A percentile compares a stretch with the other conserved stretches of the same genome.
These are phyloP conservation scores for Aureobasidium vineae DNA, from an alignment of 2,329 filamentous ascomycete genomes.

Conservation along the genomic window DNA sequence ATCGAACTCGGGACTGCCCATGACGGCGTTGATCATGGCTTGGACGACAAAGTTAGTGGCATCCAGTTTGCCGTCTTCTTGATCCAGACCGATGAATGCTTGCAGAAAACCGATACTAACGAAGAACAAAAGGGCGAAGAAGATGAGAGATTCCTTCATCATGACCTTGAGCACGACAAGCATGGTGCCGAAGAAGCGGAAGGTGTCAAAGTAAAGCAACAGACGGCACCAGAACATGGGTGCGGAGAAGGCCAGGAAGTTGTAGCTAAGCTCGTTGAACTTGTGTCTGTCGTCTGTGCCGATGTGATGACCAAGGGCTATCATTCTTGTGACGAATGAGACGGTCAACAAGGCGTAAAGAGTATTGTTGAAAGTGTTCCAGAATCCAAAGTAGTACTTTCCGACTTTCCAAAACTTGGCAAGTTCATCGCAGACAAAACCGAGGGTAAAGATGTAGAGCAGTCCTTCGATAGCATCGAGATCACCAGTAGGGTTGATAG, in stretches of 20 bases:
- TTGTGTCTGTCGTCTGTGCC: conserved; percentile 53
- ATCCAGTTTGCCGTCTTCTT: conserved; percentile 64
- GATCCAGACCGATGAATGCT: conserved; percentile 88
- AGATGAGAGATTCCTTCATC: conserved; percentile 75
- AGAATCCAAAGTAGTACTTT: conserved; percentile 86
- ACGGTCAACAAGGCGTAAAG: conserved; percentile 76
- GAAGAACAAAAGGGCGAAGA: conserved; percentile 85
- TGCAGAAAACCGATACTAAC: conserved; percentile 87
- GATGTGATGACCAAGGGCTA: conserved; percentile 66
- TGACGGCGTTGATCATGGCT: conserved; percentile 83
- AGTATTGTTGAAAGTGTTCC: conserved; percentile 90
- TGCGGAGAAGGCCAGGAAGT: conserved; percentile 87
- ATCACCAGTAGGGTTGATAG: conserved; percentile 80
- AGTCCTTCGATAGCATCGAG: conserved; percentile 80
- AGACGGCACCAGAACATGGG: conserved; percentile 97
- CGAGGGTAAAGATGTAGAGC: conserved; percentile 86
- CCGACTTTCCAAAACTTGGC: conserved; percentile 94
- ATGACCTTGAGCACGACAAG: conserved; percentile 83
- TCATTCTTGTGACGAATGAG: conserved; percentile 74
- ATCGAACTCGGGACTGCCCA: conserved; percentile 86
- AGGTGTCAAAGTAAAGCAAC: conserved; percentile 85
- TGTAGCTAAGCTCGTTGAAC: conserved; percentile 84
- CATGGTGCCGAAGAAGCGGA: conserved; percentile 98
- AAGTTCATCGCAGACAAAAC: conserved; percentile 84
- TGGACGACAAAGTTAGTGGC: conserved; percentile 71